Percentiles rank a stretch among this genome's conserved stretches.
phyloP scores from a whole-genome alignment of 163 green algal genomes.

The Botryococcus braunii region DNA sequence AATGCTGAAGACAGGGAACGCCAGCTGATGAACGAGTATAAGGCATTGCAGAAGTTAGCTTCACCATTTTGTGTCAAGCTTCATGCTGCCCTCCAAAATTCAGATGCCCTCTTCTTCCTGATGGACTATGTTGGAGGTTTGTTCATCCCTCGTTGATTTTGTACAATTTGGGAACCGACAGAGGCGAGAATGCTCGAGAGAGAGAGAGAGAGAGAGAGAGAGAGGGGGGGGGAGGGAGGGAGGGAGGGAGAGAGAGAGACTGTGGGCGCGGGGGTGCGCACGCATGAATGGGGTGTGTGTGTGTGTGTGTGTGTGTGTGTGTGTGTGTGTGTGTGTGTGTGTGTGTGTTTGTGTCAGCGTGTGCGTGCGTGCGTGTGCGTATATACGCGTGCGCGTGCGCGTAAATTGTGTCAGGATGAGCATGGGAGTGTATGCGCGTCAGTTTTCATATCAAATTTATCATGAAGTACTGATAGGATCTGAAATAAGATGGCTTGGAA shows the following conservation, averaged over 20 bases:
- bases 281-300: no score
- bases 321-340: background rate
- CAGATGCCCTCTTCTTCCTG: conserved; percentile 51
- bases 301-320: background rate
- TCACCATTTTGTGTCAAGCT: no score
- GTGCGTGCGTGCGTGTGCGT: background rate
- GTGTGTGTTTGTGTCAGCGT: no score
- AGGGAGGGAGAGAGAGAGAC: no score
- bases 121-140: conserved; percentile 37
- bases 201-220: no score
- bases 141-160: background rate
- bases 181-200: background rate
- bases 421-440: background rate
- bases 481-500: no score
- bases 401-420: background rate
- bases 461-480: background rate
- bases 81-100: conserved; percentile 62
- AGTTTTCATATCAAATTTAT: background rate
- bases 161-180: background rate
- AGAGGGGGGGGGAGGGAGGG: no score
- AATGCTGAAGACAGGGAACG: no score
- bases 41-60: no score
- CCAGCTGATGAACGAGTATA: no score
- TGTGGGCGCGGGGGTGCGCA: background rate
- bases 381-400: background rate